A percentile compares a stretch with the other conserved stretches of the same genome.
These are phyloP conservation scores for Suhomyces atakaporum DNA, from an alignment of 1,139 yeast genomes.

Conservation along the genomic window DNA sequence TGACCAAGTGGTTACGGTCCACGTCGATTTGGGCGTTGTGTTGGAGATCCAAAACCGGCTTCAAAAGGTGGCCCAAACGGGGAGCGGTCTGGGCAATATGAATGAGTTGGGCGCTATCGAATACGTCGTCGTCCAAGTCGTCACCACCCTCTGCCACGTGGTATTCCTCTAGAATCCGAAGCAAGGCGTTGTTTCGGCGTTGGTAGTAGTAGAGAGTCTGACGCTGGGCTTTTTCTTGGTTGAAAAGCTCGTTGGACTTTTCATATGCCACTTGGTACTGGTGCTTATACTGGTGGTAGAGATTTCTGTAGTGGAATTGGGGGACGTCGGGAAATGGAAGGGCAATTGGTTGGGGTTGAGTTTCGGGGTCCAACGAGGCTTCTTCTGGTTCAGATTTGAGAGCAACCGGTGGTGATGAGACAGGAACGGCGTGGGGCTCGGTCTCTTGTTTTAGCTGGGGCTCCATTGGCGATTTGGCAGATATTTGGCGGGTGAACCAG, in stretches of 20 bases:
- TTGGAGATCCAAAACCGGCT: constrained; percentile 8
- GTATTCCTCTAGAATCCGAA: constrained; percentile 31
- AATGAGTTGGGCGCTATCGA: constrained; percentile 1
- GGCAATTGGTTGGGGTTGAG: constrained; percentile 2
- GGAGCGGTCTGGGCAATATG: constrained; percentile 9
- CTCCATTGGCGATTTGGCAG: too few species aligned
- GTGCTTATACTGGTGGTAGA: constrained; percentile 31
- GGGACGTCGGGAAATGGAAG: constrained; percentile 6
- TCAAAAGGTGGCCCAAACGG: constrained; percentile 7
- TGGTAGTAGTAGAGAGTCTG: constrained; percentile 37
- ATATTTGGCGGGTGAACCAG: too few species aligned
- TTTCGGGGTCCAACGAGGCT: background rate
- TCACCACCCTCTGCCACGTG: constrained; percentile 13
- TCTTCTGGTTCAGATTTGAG: background rate
- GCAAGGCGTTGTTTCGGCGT: constrained; percentile 41
- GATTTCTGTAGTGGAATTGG: constrained; percentile 22
- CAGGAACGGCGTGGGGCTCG: too few species aligned
- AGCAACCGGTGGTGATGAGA: background rate
- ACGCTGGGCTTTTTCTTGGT: constrained; percentile 36
- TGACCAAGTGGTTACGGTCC: constrained; percentile 16
- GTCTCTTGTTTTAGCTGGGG: too few species aligned
- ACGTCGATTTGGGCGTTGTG: constrained; percentile 6
- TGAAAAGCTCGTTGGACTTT: constrained; percentile 29
- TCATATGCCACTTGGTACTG: constrained; percentile 27
- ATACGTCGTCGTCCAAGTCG: constrained; percentile 2